These are phyloP conservation scores for Extremus antarcticus DNA, from an alignment of 495 filamentous ascomycete genomes.

Conservation along the genomic window DNA sequence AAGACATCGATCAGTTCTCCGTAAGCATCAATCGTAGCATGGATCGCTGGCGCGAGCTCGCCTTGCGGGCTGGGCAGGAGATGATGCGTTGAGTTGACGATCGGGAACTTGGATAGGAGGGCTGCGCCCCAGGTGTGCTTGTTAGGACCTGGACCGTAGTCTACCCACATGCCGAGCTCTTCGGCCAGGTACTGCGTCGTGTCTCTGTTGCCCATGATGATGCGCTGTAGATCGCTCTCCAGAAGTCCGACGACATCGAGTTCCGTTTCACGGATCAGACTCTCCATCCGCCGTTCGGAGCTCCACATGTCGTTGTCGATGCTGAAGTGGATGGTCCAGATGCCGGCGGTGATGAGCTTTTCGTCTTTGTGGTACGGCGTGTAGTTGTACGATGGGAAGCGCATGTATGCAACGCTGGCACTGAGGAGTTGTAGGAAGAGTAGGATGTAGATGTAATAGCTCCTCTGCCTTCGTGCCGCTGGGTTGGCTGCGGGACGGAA, in stretches of 20 bases:
- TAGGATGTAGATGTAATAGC: conserved; percentile 67
- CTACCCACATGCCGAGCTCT: conserved; percentile 95
- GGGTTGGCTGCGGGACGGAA: conserved; percentile 43
- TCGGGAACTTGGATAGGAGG: conserved; percentile 92
- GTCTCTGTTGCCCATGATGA: conserved; percentile 99
- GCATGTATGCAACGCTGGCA: conserved; percentile 71
- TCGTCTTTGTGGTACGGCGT: conserved; percentile 78
- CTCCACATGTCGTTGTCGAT: conserved; percentile 99
- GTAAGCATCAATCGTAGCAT: conserved; percentile 89
- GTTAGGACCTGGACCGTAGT: conserved; percentile 95
- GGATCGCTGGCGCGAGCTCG: conserved; percentile 91
- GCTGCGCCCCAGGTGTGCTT: conserved; percentile 98
- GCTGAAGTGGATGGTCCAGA: conserved; percentile 98
- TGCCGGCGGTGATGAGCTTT: conserved; percentile 79
- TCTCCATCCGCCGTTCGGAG: conserved; percentile 84
- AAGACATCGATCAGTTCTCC: conserved; percentile 84
- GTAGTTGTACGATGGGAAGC: conserved; percentile 90
- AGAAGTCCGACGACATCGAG: conserved; percentile 90
- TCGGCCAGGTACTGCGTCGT: conserved; percentile 91
- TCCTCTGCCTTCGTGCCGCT: conserved; percentile 43
- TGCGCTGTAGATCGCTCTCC: conserved; percentile 87
- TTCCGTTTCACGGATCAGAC: conserved; percentile 86
- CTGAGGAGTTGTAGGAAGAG: conserved; percentile 66
- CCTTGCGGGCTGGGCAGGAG: conserved; percentile 86
- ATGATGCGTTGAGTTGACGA: conserved; percentile 93